Evolutionary conservation across 2,329 filamentous ascomycete species (phyloP).

Genomic region (Penicillium verrucosum): DNA sequence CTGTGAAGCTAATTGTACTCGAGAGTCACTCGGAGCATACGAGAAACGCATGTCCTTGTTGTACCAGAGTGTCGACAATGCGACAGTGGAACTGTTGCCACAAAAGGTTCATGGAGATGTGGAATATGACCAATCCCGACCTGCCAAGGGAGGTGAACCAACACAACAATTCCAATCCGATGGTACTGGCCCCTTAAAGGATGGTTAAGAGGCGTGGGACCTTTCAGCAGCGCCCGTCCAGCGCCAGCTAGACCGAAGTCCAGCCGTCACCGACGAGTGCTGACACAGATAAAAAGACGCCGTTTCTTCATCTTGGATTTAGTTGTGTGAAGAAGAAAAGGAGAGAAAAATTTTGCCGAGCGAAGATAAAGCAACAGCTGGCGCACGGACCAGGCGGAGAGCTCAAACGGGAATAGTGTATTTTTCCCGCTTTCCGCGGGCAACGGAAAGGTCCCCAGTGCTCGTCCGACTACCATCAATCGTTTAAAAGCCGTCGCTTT

Average conservation of each 20-base stretch:
- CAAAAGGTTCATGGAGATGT: not conserved
- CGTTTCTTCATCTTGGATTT: slow-evolving; percentile 43
- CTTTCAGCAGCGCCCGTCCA: slow-evolving; percentile 41
- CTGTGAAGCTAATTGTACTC: slow-evolving; percentile 1
- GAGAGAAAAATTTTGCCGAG: slow-evolving; percentile 11
- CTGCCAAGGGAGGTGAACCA: not conserved
- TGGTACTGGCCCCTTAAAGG: slow-evolving; percentile 33
- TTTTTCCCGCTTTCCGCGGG: slow-evolving; percentile 37
- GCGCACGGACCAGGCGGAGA: slow-evolving; percentile 24
- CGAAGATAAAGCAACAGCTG: slow-evolving; percentile 15
- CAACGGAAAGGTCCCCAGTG: slow-evolving; percentile 28
- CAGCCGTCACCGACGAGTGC: slow-evolving; percentile 34
- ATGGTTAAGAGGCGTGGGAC: slow-evolving; percentile 37
- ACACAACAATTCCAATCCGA: slow-evolving; percentile 37
- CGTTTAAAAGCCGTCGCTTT: slow-evolving; percentile 20
- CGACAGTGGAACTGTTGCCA: not conserved
- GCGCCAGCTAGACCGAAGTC: slow-evolving; percentile 22
- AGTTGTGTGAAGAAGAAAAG: slow-evolving; percentile 40
- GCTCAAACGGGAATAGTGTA: slow-evolving; percentile 23
- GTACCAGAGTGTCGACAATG: not conserved
- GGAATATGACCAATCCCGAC: not conserved
- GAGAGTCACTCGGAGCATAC: slow-evolving; percentile 1
- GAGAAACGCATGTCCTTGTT: not conserved
- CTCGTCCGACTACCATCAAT: slow-evolving; percentile 14
- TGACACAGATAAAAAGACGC: slow-evolving; percentile 32